These are phyloP conservation scores for Hyphodiscus sp. DNA, from an alignment of 2,329 filamentous ascomycete genomes.

Conservation along the genomic window DNA sequence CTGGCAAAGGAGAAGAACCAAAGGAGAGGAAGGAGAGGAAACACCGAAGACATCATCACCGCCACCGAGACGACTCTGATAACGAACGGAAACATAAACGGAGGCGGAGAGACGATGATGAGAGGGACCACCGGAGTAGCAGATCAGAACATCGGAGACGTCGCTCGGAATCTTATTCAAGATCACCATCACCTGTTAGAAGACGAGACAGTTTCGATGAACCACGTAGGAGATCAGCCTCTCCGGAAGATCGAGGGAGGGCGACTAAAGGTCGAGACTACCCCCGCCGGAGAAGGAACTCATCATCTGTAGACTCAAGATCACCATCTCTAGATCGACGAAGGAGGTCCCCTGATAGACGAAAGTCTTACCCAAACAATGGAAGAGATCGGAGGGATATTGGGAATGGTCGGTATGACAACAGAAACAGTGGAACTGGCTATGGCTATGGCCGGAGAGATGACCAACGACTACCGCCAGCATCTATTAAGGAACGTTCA, in stretches of 20 bases:
- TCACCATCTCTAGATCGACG: constrained; percentile 33
- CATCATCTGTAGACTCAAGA: constrained; percentile 27
- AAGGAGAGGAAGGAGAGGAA: constrained; percentile 40
- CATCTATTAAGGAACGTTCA: constrained; percentile 9
- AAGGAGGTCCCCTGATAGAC: constrained; percentile 29
- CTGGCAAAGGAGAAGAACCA: constrained; percentile 47
- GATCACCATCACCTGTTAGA: constrained; percentile 22
- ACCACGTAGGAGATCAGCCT: constrained; percentile 22
- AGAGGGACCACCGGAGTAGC: constrained; percentile 2
- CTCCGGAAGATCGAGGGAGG: constrained; percentile 24
- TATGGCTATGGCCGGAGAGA: constrained; percentile 24
- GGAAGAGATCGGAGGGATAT: constrained; percentile 14
- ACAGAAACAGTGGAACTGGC: constrained; percentile 19
- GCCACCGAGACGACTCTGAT: constrained; percentile 30
- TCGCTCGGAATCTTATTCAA: constrained; percentile 35
- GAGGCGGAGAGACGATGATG: constrained; percentile 30
- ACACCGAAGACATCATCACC: constrained; percentile 36
- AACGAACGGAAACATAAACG: constrained; percentile 39
- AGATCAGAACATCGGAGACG: constrained; percentile 33
- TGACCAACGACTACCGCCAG: constrained; percentile 12
- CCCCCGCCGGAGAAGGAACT: constrained; percentile 16
- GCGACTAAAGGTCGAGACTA: constrained; percentile 15
- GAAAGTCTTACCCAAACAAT: constrained; percentile 24
- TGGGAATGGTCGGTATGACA: constrained; percentile 22
- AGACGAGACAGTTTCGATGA: constrained; percentile 20